phyloP scores from a whole-genome alignment of 2,329 filamentous ascomycete genomes.

The Fusarium sp. region DNA sequence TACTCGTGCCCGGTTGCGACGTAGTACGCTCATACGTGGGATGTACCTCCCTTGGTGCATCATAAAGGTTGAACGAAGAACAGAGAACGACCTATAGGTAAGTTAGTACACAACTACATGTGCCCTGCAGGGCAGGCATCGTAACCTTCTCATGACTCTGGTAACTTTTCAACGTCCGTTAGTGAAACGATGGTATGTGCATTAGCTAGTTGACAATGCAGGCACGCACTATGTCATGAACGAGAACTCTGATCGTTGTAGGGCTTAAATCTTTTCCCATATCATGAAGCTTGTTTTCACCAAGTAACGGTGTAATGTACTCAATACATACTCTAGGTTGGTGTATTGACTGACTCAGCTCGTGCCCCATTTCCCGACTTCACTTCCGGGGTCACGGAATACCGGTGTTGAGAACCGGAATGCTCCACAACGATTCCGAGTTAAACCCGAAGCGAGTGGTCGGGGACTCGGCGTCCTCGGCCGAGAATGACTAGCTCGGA shows the following conservation, averaged over 20 bases:
- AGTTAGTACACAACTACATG: not conserved
- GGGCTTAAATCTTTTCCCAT: not conserved
- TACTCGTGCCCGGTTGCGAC: not conserved
- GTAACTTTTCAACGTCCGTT: conserved; percentile 2
- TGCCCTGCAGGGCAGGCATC: not conserved
- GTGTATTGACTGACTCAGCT: not conserved
- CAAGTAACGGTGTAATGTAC: not conserved
- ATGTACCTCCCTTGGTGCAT: not conserved
- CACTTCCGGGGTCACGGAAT: not conserved
- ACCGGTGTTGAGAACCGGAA: not conserved
- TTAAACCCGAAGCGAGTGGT: not conserved
- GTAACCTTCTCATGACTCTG: not conserved
- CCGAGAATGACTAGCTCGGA: not conserved
- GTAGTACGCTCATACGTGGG: no score
- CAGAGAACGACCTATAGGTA: not conserved
- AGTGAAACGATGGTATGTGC: not conserved
- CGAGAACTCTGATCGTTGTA: not conserved
- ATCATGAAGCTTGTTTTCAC: not conserved
- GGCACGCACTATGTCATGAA: not conserved
- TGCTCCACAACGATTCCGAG: not conserved
- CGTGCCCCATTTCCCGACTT: not conserved
- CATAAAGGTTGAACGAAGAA: not conserved
- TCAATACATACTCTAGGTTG: not conserved
- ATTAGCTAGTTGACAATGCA: not conserved
- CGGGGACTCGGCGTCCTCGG: not conserved